Evolutionary conservation across 164 flowering plant species (phyloP).

Genomic region (Cinnamomum chago): DNA sequence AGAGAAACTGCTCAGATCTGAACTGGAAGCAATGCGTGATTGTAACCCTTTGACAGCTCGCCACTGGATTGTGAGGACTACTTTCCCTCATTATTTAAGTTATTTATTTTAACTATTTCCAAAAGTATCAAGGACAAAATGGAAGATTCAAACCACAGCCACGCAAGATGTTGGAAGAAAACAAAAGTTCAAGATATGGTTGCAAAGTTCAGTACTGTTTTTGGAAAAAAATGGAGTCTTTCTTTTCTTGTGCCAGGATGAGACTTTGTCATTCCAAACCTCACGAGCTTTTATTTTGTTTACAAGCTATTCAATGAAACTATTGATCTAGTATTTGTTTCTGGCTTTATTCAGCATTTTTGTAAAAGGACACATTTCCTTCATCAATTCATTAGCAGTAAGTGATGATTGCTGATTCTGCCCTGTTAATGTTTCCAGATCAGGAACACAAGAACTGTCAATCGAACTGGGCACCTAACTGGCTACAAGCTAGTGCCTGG

Average conservation of each 20-base stretch:
- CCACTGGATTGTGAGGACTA: slow-evolving; percentile 77
- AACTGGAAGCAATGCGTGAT: slow-evolving; percentile 85
- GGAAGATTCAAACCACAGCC: too few species aligned
- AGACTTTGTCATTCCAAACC: too few species aligned
- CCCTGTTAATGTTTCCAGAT: slow-evolving; percentile 37
- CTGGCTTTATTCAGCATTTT: neutral
- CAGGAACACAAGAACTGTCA: slow-evolving; percentile 76
- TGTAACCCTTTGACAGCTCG: slow-evolving; percentile 78
- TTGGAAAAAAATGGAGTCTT: too few species aligned
- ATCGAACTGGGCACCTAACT: slow-evolving; percentile 78
- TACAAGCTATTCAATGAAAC: too few species aligned
- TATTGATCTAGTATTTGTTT: neutral
- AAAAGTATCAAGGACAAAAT: too few species aligned
- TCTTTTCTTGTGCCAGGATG: too few species aligned
- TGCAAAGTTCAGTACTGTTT: too few species aligned
- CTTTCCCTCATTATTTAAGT: neutral
- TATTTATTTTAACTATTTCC: neutral
- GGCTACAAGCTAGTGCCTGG: slow-evolving; percentile 87
- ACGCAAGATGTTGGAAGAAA: too few species aligned
- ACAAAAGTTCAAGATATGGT: too few species aligned
- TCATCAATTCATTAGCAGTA: neutral
- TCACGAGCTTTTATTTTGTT: too few species aligned
- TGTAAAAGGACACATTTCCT: neutral
- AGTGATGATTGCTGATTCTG: slow-evolving; percentile 1
- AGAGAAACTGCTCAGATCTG: slow-evolving; percentile 71